Evolutionary conservation across 1,139 yeast species (phyloP), one percentile per base, ranked within the genome.

Genomic region (Hemisphaericaspora subhashii): DNA sequence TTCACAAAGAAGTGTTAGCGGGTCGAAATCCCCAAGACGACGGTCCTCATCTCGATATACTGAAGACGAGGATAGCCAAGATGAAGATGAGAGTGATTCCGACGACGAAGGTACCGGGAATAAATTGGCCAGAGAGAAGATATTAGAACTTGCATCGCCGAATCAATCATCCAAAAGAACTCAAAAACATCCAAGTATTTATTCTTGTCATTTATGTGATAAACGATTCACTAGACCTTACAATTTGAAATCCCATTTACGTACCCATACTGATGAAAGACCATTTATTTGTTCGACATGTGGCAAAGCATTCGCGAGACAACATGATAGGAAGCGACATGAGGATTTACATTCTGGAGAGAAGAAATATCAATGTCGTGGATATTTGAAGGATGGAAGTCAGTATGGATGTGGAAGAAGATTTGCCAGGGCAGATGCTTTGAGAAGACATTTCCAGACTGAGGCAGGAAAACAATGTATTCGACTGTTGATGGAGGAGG

Each of bases 341-440:
- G 97, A 90, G 57, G 95, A 88, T 45, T 69, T 92, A 43, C 98
- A 92, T 58, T 74, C 89, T 6, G 98, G 98, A 3, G 92, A 86
- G 58, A 90, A 88, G 68, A 78, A 85, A 54, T 92, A 79, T 57
- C 88, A 83, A 47, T 92, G 98, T 62, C 74, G 76, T 45, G 98
- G 98, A 0, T 60, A 66, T 8, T 64, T 87, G 42, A 76, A 77
- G 41, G 83, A 77, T 56, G 87, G 85, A 1, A 58, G 70, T 5
- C 63, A 68, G 3, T 92, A 96, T 86, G 98, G 98, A 0, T 92
- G 98, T 64, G 94, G 94, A 2, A 80, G 92, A 52, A 79, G 83
- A 53, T 92, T 92, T 69, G 98, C 98, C 2, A 69, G 98, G 38
- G 95, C 98, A 6, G 98, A 92, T 67, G 98, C 98, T 0, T 64